Evolutionary conservation across 345 rosid species (phyloP), one percentile per base, ranked within the genome.

Genomic region (Raphanus sativus): DNA sequence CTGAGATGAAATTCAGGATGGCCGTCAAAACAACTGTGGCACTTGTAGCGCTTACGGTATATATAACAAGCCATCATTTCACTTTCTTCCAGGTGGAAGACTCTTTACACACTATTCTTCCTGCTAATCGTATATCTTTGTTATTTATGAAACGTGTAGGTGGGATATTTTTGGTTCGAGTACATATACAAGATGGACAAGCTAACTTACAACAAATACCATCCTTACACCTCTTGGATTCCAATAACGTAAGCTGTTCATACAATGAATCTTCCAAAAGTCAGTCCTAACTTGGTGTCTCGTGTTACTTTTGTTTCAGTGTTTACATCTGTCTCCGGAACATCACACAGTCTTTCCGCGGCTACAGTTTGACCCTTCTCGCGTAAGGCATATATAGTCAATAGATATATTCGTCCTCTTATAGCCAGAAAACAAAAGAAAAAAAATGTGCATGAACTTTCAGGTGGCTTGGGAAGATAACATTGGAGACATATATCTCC

Each of bases 181-280:
- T 79, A 91, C 75, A 84, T 95, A 67, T 95, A 88, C 96, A 95
- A 85, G 91, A 71, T 95, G 88, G 99, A 95, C 87, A 95, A 92
- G 86, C 50, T 85, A 69, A 83, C 94, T 30, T 95, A 95, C 90
- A 95, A 95, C 84, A 95, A 92, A 80, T 95, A 84, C 81, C 99
- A 95, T 84, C 99, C 99, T 64, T 95, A 92, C 76, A 95, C 98
- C 65, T 95, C 99, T 3, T 95, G 99, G 99, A 95, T 95, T 82
- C 99, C 99, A 29, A 89, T 95, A 69, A 92, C 99, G 99, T 95
- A 89, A 62, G 24, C 60, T 81, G 15, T 63, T 13, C 21, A 61
- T 52, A 15, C 56, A 62, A 8, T 40, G 6, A 40, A 6, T 77
- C 4, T 17, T 60, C 45, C 25, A 63, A 55, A 32, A 69, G 32